A percentile compares a stretch with the other conserved stretches of the same genome.
phyloP scores from a whole-genome alignment of 2,329 filamentous ascomycete genomes.

The Chrysoporthe austroafricana region DNA sequence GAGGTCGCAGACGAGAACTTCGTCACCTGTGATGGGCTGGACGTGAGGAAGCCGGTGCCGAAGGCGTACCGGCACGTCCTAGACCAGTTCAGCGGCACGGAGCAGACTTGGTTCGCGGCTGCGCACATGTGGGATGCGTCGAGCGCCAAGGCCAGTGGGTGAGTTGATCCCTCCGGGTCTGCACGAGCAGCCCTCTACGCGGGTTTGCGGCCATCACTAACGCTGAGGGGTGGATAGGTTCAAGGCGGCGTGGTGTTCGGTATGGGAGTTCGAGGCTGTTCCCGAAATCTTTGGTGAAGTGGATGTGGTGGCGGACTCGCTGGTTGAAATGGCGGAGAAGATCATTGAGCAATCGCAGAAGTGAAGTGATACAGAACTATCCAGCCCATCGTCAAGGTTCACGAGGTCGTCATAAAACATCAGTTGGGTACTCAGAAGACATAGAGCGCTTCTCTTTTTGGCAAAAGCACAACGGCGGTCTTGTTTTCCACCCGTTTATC shows the following conservation, averaged over 20 bases:
- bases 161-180: constrained; percentile 10
- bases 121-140: constrained; percentile 64
- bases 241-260: constrained; percentile 56
- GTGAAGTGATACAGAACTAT: background rate
- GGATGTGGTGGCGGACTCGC: constrained; percentile 52
- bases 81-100: constrained; percentile 41
- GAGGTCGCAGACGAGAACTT: constrained; percentile 56
- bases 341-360: constrained; percentile 37
- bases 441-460: background rate
- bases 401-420: background rate
- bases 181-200: background rate
- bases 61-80: constrained; percentile 50
- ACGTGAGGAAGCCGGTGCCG: constrained; percentile 54
- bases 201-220: background rate
- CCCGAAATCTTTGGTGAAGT: constrained; percentile 55
- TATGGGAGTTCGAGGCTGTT: constrained; percentile 56
- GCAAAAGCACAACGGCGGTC: background rate
- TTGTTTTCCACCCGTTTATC: background rate
- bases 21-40: constrained; percentile 52
- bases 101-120: constrained; percentile 59
- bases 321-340: constrained; percentile 52
- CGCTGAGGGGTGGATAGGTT: constrained; percentile 35
- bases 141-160: constrained; percentile 53
- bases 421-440: background rate
- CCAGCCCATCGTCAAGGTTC: background rate